Evolutionary conservation across 192 early-diverging fungal species (phyloP).

Genomic region (Linnemannia elongata): DNA sequence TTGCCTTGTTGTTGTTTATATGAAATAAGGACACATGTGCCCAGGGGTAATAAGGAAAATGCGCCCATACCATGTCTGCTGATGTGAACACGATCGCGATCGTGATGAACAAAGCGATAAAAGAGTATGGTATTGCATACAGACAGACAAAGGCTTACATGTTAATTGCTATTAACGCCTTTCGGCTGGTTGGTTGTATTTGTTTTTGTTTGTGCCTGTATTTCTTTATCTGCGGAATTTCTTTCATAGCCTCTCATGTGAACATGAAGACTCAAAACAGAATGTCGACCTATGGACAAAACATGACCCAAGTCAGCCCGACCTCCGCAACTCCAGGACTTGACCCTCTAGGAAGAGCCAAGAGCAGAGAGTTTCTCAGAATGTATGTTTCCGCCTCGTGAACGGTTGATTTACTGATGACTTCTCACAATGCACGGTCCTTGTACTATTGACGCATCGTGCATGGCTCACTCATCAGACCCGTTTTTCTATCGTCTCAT

Average conservation of each 20-base stretch:
- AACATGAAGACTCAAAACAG: constrained; percentile 35
- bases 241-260: background rate
- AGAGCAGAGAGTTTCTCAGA: constrained; percentile 81
- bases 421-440: background rate
- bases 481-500: background rate
- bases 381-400: constrained; percentile 60
- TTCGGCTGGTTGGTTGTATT: background rate
- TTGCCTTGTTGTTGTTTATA: background rate
- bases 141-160: background rate
- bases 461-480: background rate
- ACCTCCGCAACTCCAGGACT: constrained; percentile 41
- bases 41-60: background rate
- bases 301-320: constrained; percentile 56
- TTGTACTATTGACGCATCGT: background rate
- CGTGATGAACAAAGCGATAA: constrained; percentile 6
- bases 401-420: background rate
- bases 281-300: constrained; percentile 46
- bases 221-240: background rate
- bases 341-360: constrained; percentile 70
- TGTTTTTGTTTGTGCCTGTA: background rate
- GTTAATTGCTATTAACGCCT: background rate
- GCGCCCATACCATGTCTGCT: constrained; percentile 1
- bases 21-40: constrained; percentile 12
- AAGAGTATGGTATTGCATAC: background rate
- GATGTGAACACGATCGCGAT: constrained; percentile 11